Evolutionary conservation across 2,329 filamentous ascomycete genomes (phyloP), one percentile per base, ranked within the genome.

Genomic region (Fusarium temperatum): DNA sequence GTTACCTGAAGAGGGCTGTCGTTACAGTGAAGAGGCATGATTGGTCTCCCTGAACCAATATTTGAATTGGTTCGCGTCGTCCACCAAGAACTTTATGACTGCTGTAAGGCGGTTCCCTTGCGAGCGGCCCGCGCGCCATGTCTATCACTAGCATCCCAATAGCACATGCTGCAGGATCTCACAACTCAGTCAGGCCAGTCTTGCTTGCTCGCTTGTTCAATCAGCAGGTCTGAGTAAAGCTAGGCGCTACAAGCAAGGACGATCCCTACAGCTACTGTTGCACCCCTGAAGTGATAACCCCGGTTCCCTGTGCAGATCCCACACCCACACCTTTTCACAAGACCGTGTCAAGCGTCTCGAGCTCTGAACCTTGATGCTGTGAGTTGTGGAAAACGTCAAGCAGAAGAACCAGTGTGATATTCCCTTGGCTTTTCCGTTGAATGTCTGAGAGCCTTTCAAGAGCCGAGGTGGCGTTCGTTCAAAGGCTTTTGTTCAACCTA

Each of bases 381-480:
- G 65, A 63, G 32, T 38, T 55, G 47, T 57, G 64, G 50, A 48
- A 63, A 62, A 57, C 62, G 44, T 73, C 50, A 55, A 64, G 64
- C 66, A 73, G 64, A 61, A 66, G 53, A 78, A 74, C 67, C 72
- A 62, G 74, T 70, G 76, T 70, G 59, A 76, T 72, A 66, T 60
- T 59, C 53, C 69, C 65, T 55, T 58, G 48, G 48, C 58, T 63
- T 71, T 51, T 54, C 56, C 54, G 65, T 67, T 56, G 39, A 66
- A 68, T 63, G 75, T 68, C 65, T 74, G 47, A 44, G 56, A 59
- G 58, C 62, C 62, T 63, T 70, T 78, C 73, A 78, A 64, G 74
- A 78, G 70, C 77, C 77, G 77, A 78, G 73, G 74, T 78, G 77
- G 77, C 77, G 77, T 72, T 73, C 61, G 67, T 51, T 67, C 51